Conservation (phyloP, 257 asterid genomes). For the Solanum sejunctum region DNA sequence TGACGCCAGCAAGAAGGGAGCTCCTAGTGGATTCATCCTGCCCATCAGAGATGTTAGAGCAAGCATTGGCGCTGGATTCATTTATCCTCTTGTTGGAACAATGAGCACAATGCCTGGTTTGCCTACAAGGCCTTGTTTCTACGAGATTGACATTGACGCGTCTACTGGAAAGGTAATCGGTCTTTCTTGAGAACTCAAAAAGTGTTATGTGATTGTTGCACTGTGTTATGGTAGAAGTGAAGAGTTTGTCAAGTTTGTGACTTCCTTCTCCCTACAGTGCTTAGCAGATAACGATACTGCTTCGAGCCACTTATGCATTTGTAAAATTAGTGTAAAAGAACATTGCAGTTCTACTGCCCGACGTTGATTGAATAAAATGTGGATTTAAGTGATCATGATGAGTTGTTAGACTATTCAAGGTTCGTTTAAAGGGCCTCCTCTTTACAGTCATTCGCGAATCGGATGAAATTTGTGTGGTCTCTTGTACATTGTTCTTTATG, state of each 20-base stretch:
- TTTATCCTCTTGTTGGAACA: slow-evolving; percentile 86
- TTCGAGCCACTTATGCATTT: background rate
- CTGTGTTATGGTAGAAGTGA: background rate
- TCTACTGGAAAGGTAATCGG: slow-evolving; percentile 78
- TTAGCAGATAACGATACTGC: background rate
- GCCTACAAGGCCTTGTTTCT: slow-evolving; percentile 96
- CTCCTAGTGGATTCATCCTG: slow-evolving; percentile 75
- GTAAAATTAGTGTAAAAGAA: background rate
- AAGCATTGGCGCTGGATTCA: slow-evolving; percentile 96
- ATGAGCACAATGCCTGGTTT: slow-evolving; percentile 99
- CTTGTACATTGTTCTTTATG: background rate
- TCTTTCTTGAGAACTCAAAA: slow-evolving; percentile 47
- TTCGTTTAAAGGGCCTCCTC: background rate
- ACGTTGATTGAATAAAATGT: background rate
- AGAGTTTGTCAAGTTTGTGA: background rate
- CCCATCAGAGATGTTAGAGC: slow-evolving; percentile 89
- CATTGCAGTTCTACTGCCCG: background rate
- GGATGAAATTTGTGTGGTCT: background rate
- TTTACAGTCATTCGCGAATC: background rate
- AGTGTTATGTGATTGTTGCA: background rate
- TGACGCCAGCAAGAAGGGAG: slow-evolving; percentile 70
- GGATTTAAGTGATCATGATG: background rate
- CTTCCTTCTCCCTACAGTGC: background rate
- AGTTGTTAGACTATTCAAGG: background rate
- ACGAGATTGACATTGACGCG: slow-evolving; percentile 81